These are phyloP conservation scores for Capronia epimyces DNA, from an alignment of 2,329 filamentous ascomycete genomes.

Conservation along the genomic window DNA sequence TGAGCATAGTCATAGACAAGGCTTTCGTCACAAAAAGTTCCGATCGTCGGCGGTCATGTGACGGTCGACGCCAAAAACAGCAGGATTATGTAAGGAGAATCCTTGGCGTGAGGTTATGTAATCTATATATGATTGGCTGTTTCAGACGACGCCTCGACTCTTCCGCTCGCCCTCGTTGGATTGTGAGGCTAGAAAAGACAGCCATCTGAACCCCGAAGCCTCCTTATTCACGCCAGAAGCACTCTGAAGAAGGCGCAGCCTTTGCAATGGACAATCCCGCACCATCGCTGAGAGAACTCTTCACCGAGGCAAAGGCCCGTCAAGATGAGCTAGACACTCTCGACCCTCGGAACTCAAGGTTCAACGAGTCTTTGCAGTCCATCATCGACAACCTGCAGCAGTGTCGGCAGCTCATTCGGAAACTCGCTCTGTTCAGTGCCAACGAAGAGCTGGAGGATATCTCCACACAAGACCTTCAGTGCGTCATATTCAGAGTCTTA, in stretches of 20 bases:
- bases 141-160: background rate
- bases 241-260: background rate
- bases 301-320: slow-evolving; percentile 20
- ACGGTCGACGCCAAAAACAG: background rate
- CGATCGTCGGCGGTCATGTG: background rate
- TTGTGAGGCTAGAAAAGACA: no score
- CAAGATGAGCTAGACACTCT: slow-evolving; percentile 23
- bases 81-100: background rate
- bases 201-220: no score
- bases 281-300: slow-evolving; percentile 22
- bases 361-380: slow-evolving; percentile 21
- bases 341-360: slow-evolving; percentile 22
- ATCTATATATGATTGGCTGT: slow-evolving; percentile 5
- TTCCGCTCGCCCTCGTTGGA: no score
- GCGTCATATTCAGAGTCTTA: slow-evolving; percentile 25
- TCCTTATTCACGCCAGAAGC: no score
- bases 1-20: background rate
- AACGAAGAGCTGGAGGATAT: slow-evolving; percentile 89
- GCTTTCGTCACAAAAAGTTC: background rate
- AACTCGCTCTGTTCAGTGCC: slow-evolving; percentile 76
- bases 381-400: slow-evolving; percentile 43
- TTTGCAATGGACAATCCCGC: slow-evolving; percentile 16
- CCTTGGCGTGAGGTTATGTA: background rate
- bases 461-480: slow-evolving; percentile 76
- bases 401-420: slow-evolving; percentile 63